Conservation (phyloP, 2,329 filamentous ascomycete species). For the Scleromitrula shiraiana region DNA sequence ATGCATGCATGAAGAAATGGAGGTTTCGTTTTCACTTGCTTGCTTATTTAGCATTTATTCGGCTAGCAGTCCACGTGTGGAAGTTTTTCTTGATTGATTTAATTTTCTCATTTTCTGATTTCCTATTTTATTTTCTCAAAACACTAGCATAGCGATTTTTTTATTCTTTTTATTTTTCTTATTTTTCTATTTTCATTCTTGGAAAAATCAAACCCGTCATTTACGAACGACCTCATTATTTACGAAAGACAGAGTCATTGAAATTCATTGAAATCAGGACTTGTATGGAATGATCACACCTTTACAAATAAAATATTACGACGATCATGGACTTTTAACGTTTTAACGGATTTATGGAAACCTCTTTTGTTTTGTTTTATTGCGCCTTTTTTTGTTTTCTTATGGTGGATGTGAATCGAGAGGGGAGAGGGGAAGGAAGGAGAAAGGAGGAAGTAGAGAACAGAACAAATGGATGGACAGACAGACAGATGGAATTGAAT, state of each 20-base stretch:
- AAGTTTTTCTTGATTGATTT: slow-evolving; percentile 1
- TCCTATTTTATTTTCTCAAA: slow-evolving; percentile 14
- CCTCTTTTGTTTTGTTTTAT: slow-evolving; percentile 14
- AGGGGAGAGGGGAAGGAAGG: too few relatives aligned
- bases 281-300: slow-evolving; percentile 26
- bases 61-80: too few relatives aligned
- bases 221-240: slow-evolving; percentile 18
- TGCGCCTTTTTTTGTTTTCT: slow-evolving; percentile 7
- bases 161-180: too few relatives aligned
- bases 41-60: too few relatives aligned
- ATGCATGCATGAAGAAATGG: too few relatives aligned
- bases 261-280: slow-evolving; percentile 10
- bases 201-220: slow-evolving; percentile 15
- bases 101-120: slow-evolving; percentile 23
- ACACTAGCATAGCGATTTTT: slow-evolving; percentile 25
- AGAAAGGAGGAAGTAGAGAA: too few relatives aligned
- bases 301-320: too few relatives aligned
- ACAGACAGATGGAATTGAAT: too few relatives aligned
- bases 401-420: too few relatives aligned
- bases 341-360: slow-evolving; percentile 17
- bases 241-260: slow-evolving; percentile 11
- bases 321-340: slow-evolving; percentile 25
- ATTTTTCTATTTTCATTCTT: too few relatives aligned
- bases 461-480: too few relatives aligned
- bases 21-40: too few relatives aligned